Percentiles rank a stretch among this genome's conserved stretches.
These are phyloP conservation scores for Spatholobus suberectus DNA, from an alignment of 306 rosid genomes.

Conservation along the genomic window DNA sequence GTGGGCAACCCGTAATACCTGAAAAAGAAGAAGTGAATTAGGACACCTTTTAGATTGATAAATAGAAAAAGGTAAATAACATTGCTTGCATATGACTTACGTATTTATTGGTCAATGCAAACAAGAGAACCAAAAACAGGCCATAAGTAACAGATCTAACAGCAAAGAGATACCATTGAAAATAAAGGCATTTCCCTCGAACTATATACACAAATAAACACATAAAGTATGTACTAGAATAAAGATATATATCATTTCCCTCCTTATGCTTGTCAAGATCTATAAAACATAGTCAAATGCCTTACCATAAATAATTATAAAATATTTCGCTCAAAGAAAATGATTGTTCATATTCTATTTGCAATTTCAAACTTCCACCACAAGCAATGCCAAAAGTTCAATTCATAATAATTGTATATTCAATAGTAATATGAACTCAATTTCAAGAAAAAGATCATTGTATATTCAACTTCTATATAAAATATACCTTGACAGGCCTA, in stretches of 20 bases:
- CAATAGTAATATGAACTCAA: too few relatives aligned
- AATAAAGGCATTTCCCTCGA: background rate
- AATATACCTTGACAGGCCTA: background rate
- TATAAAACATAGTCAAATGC: background rate
- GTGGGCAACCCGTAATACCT: constrained; percentile 95
- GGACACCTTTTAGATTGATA: too few relatives aligned
- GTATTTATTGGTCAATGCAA: constrained; percentile 3
- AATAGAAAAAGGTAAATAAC: constrained; percentile 2
- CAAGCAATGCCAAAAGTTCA: background rate
- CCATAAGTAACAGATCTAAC: background rate
- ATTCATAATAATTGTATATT: too few relatives aligned
- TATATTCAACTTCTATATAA: background rate
- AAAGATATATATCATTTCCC: background rate
- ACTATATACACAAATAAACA: background rate
- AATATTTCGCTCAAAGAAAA: background rate
- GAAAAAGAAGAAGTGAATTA: too few relatives aligned
- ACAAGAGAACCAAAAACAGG: background rate
- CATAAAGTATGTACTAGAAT: background rate
- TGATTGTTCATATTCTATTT: background rate
- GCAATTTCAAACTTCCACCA: background rate
- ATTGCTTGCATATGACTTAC: constrained; percentile 1
- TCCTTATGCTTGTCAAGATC: background rate
- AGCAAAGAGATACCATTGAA: background rate
- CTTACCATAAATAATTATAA: background rate
- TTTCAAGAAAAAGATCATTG: too few relatives aligned